A percentile compares a stretch with the other conserved stretches of the same genome.
phyloP scores from a whole-genome alignment of 2,329 filamentous ascomycete species.

The Elsinoe fawcettii region DNA sequence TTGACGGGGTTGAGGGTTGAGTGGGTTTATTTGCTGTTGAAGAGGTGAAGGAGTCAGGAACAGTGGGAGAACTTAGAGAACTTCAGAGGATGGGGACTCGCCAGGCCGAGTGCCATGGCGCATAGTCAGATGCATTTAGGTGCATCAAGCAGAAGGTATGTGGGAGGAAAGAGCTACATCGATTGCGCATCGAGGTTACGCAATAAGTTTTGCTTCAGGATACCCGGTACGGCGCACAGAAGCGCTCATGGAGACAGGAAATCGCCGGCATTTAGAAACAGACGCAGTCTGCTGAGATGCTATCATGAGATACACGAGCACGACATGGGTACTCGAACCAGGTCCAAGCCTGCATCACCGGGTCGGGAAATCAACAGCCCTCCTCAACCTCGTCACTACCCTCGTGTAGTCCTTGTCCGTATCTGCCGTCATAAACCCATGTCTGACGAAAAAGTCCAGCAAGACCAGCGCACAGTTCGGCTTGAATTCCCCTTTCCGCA shows the following conservation, averaged over 20 bases:
- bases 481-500: slow-evolving; percentile 74
- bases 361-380: slow-evolving; percentile 66
- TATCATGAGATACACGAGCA: neutral
- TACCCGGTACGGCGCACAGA: neutral
- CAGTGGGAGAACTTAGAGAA: no score
- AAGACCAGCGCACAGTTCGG: slow-evolving; percentile 81
- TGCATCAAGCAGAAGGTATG: no score
- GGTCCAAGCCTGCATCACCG: slow-evolving; percentile 23
- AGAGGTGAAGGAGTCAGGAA: slow-evolving; percentile 54
- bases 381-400: slow-evolving; percentile 67
- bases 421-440: slow-evolving; percentile 68
- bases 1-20: slow-evolving; percentile 86
- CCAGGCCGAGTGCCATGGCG: no score
- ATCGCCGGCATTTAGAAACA: neutral
- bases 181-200: neutral
- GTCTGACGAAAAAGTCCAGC: slow-evolving; percentile 83
- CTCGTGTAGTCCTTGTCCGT: slow-evolving; percentile 73
- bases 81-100: neutral
- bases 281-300: neutral
- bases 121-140: no score
- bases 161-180: neutral
- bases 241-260: neutral
- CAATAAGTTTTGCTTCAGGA: neutral
- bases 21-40: slow-evolving; percentile 85
- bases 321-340: neutral